A percentile compares a stretch with the other conserved stretches of the same genome.
These are phyloP conservation scores for Lizonia empirigonia DNA, from an alignment of 2,329 filamentous ascomycete genomes.

Conservation along the genomic window DNA sequence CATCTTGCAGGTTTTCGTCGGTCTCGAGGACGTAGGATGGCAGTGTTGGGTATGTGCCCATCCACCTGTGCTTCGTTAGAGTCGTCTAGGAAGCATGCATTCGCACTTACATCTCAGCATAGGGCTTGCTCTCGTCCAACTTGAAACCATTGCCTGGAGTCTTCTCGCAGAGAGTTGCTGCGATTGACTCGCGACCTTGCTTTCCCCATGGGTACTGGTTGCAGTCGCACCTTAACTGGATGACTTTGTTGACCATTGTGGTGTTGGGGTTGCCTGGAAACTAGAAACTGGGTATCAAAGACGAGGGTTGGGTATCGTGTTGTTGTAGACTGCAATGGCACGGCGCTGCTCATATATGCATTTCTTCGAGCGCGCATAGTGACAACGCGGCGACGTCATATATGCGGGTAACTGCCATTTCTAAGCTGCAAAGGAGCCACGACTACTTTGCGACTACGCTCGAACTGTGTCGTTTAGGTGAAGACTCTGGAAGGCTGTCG, in stretches of 20 bases:
- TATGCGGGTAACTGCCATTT: constrained; percentile 31
- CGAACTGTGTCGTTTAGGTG: constrained; percentile 9
- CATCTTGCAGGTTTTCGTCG: constrained; percentile 67
- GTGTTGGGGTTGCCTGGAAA: background rate
- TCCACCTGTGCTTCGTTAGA: constrained; percentile 59
- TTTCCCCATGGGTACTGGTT: constrained; percentile 75
- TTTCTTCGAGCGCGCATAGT: constrained; percentile 15
- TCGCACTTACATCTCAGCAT: constrained; percentile 61
- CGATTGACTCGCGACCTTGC: constrained; percentile 67
- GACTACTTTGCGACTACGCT: constrained; percentile 4
- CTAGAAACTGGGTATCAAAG: background rate
- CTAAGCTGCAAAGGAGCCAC: constrained; percentile 11
- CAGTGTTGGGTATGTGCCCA: constrained; percentile 75
- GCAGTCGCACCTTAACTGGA: constrained; percentile 61
- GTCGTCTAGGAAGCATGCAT: too few relatives aligned
- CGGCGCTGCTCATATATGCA: constrained; percentile 3
- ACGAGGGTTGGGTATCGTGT: background rate
- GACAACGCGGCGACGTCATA: constrained; percentile 41
- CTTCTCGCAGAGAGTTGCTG: constrained; percentile 67
- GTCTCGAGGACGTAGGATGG: constrained; percentile 68
- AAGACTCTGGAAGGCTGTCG: constrained; percentile 6
- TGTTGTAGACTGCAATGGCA: background rate
- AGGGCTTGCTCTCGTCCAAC: constrained; percentile 67
- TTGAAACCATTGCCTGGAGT: constrained; percentile 68
- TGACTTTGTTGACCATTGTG: constrained; percentile 57